A percentile compares a stretch with the other conserved stretches of the same genome.
Conservation (phyloP, 2,329 filamentous ascomycete species). For the Fusarium agapanthi region DNA sequence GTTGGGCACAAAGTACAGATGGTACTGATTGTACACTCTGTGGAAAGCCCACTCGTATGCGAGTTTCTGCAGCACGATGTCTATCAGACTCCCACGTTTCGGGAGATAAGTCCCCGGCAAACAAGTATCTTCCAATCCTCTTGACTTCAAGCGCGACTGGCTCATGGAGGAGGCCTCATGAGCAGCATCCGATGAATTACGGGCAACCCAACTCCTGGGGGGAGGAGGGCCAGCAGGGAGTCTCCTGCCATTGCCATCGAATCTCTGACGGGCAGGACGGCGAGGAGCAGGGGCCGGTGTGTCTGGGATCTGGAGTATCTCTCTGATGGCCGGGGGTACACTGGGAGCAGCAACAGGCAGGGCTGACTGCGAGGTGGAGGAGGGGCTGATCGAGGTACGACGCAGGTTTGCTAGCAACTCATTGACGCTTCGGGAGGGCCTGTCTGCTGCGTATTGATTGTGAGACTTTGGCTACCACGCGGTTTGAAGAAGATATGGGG, state of each 20-base stretch:
- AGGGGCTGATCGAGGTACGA: conserved; percentile 50
- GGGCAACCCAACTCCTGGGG: conserved; percentile 63
- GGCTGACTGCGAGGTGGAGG: conserved; percentile 38
- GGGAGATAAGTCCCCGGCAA: conserved; percentile 59
- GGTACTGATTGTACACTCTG: conserved; percentile 63
- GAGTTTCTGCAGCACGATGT: conserved; percentile 59
- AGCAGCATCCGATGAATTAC: conserved; percentile 37
- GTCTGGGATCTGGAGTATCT: conserved; percentile 68
- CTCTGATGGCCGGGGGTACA: conserved; percentile 66
- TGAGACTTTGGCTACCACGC: conserved; percentile 44
- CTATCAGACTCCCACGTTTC: conserved; percentile 58
- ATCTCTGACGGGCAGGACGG: conserved; percentile 51
- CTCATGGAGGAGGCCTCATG: conserved; percentile 23
- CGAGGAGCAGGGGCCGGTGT: conserved; percentile 62
- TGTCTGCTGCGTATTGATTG: conserved; percentile 44
- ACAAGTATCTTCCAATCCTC: conserved; percentile 35
- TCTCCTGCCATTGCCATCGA: conserved; percentile 59
- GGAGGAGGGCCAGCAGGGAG: conserved; percentile 67
- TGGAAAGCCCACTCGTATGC: conserved; percentile 65
- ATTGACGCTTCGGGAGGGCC: conserved; percentile 60
- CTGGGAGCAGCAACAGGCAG: conserved; percentile 55
- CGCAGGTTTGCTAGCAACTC: conserved; percentile 67
- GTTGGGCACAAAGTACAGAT: conserved; percentile 64
- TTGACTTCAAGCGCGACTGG: conserved; percentile 33
- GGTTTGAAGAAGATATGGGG: conserved; percentile 35